These are phyloP conservation scores for Wickerhamiella qilinensis DNA, from an alignment of 805 yeast genomes.

Conservation along the genomic window DNA sequence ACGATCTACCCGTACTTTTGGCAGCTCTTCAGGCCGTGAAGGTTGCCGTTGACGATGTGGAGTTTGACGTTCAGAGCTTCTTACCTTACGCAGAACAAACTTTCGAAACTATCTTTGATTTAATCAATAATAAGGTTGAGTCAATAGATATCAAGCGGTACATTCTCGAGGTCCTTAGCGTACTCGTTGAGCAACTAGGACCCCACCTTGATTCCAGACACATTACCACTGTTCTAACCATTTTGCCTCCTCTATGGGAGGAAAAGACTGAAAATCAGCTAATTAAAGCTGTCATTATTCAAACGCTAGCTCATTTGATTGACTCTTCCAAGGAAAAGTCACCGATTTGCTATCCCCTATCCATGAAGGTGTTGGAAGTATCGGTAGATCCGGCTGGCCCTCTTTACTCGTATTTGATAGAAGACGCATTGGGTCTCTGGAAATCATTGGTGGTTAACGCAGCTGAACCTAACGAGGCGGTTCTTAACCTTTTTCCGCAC, in stretches of 20 bases:
- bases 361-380: conserved; percentile 6
- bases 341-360: conserved; percentile 11
- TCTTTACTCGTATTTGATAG: conserved; percentile 41
- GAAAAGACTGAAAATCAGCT: conserved; percentile 27
- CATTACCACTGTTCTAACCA: conserved; percentile 19
- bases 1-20: conserved; percentile 69
- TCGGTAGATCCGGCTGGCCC: conserved; percentile 45
- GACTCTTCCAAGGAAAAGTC: conserved; percentile 15
- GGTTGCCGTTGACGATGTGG: conserved; percentile 70
- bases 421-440: conserved; percentile 82
- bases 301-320: conserved; percentile 20
- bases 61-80: conserved; percentile 54
- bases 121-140: conserved; percentile 32
- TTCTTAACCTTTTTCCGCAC: conserved; percentile 27
- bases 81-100: conserved; percentile 44
- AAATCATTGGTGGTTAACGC: conserved; percentile 44
- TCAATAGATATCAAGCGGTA: conserved; percentile 65
- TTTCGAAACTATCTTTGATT: conserved; percentile 31
- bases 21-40: conserved; percentile 58
- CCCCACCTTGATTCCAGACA: conserved; percentile 11
- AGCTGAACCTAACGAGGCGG: conserved; percentile 24
- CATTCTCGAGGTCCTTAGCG: conserved; percentile 50
- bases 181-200: conserved; percentile 27
- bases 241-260: conserved; percentile 73
- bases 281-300: conserved; percentile 24